Percentiles rank a stretch among this genome's conserved stretches.
phyloP scores from a whole-genome alignment of 768 basidiomycete genomes.

The Tulasnella sp. region DNA sequence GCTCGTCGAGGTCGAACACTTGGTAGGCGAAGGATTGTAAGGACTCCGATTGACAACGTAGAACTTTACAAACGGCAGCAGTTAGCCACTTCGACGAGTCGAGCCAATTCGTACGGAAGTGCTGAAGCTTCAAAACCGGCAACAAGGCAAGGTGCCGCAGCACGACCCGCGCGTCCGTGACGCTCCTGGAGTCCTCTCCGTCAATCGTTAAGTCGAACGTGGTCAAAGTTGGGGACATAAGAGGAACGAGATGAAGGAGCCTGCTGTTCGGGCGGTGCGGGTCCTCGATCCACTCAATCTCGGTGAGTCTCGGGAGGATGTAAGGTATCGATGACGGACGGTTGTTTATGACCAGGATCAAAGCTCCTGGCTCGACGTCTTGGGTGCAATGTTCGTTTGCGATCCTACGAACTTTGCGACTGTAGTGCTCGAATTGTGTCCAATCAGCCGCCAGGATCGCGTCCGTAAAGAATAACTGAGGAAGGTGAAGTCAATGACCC shows the following conservation, averaged over 20 bases:
- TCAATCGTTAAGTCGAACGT: not conserved
- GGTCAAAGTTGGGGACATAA: not conserved
- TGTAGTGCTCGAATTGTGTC: not conserved
- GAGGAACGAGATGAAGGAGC: not conserved
- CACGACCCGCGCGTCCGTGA: not conserved
- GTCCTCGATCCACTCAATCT: not conserved
- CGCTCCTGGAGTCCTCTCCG: not conserved
- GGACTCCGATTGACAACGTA: not conserved
- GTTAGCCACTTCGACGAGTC: not conserved
- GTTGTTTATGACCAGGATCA: not conserved
- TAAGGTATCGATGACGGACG: not conserved
- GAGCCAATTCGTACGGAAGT: not conserved
- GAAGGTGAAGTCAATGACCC: too few species aligned
- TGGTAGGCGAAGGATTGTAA: not conserved
- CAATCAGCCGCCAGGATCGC: not conserved
- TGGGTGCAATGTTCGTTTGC: conserved; percentile 24
- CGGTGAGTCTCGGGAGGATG: not conserved
- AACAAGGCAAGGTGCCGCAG: not conserved
- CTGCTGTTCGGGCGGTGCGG: not conserved
- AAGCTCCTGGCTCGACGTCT: conserved; percentile 27
- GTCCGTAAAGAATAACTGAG: not conserved
- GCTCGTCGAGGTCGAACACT: not conserved
- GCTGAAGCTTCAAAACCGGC: not conserved
- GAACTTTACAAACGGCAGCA: not conserved
- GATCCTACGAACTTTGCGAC: not conserved